Conservation (phyloP, 176 grass and related monocot species). For the Oryza coarctata region DNA sequence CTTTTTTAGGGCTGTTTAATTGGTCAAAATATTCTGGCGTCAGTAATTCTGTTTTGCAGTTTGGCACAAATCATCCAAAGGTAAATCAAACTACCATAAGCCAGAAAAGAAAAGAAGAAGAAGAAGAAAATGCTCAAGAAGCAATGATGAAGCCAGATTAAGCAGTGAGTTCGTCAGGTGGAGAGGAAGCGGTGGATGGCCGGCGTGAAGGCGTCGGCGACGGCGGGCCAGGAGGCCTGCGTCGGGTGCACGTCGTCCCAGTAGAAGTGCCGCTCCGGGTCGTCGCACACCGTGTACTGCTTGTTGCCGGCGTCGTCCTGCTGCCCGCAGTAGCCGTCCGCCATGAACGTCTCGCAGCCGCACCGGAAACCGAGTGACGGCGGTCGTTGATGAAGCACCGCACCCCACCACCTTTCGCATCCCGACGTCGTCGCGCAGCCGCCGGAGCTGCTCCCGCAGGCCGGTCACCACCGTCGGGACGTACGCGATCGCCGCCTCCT, state of each 20-base stretch:
- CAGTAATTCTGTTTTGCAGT: not conserved
- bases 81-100: not conserved
- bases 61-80: not conserved
- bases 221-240: slow-evolving; percentile 77
- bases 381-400: too few species aligned
- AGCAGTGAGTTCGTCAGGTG: not conserved
- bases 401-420: slow-evolving; percentile 52
- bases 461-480: slow-evolving; percentile 48
- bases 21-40: not conserved
- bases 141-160: not conserved
- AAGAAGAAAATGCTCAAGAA: not conserved
- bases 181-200: slow-evolving; percentile 47
- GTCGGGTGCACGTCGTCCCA: slow-evolving; percentile 88
- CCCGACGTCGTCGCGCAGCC: slow-evolving; percentile 50
- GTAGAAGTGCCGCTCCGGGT: slow-evolving; percentile 56
- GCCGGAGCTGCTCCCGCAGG: slow-evolving; percentile 48
- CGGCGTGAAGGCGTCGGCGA: slow-evolving; percentile 40
- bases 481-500: slow-evolving; percentile 57
- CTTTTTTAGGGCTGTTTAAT: not conserved
- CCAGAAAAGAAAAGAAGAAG: too few species aligned
- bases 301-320: slow-evolving; percentile 55
- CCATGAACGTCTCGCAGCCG: slow-evolving; percentile 44
- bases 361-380: not conserved
- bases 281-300: slow-evolving; percentile 50
- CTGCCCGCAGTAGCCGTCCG: slow-evolving; percentile 63